Evolutionary conservation across 192 early-diverging fungal species (phyloP).

Genomic region (Coemansia javaensis): DNA sequence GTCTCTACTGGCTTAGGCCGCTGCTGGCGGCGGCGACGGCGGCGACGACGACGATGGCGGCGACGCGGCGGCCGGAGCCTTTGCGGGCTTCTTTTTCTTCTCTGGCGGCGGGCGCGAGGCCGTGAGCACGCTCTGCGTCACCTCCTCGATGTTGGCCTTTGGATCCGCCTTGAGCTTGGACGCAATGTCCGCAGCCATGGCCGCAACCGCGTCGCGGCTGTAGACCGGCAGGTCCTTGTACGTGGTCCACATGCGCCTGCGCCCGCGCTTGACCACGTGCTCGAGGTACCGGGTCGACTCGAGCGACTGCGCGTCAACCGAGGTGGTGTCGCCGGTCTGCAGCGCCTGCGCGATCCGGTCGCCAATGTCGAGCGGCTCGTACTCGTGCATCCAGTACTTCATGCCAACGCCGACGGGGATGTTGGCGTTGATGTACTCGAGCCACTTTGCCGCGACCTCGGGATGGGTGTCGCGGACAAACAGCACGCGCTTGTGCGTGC

Average conservation of each 20-base stretch:
- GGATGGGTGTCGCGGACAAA: slow-evolving; percentile 73
- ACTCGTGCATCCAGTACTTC: slow-evolving; percentile 68
- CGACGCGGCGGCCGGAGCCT: too few species aligned
- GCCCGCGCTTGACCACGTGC: slow-evolving; percentile 19
- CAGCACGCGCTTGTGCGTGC: slow-evolving; percentile 77
- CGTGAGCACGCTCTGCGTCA: slow-evolving; percentile 28
- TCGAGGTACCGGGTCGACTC: slow-evolving; percentile 14
- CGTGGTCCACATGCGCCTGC: slow-evolving; percentile 32
- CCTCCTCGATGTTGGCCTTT: slow-evolving; percentile 30
- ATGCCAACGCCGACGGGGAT: slow-evolving; percentile 84
- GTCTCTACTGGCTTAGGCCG: too few species aligned
- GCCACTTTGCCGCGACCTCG: slow-evolving; percentile 69
- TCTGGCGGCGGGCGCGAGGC: slow-evolving; percentile 23
- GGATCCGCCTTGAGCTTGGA: slow-evolving; percentile 28
- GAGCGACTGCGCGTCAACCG: slow-evolving; percentile 13
- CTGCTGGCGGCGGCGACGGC: too few species aligned
- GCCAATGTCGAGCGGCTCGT: slow-evolving; percentile 53
- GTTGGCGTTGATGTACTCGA: slow-evolving; percentile 74
- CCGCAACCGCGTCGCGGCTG: slow-evolving; percentile 17
- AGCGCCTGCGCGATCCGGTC: slow-evolving; percentile 28
- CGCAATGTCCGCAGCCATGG: slow-evolving; percentile 25
- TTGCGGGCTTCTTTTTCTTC: too few species aligned
- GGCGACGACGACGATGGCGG: too few species aligned
- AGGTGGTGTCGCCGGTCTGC: slow-evolving; percentile 14
- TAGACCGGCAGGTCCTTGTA: slow-evolving; percentile 42